A percentile compares a stretch with the other conserved stretches of the same genome.
Evolutionary conservation across 306 rosid genomes (phyloP).

Genomic region (Corylus americana): DNA sequence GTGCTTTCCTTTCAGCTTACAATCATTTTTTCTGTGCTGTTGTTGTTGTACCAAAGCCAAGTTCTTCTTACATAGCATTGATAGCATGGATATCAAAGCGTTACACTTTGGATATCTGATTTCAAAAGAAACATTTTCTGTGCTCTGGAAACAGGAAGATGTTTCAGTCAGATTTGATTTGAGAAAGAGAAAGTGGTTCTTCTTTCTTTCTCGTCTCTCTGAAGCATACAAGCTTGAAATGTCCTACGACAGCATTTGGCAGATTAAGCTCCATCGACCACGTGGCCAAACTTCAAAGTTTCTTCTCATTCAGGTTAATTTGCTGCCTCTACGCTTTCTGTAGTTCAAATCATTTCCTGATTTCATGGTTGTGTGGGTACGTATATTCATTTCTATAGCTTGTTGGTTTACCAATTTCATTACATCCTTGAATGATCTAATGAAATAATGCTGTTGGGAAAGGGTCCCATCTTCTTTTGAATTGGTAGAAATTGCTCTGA

Average conservation of each 20-base stretch:
- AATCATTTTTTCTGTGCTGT: too few relatives aligned
- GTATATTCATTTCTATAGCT: too few relatives aligned
- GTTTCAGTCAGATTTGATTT: slow-evolving; percentile 43
- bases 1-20: too few relatives aligned
- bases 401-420: too few relatives aligned
- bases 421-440: background rate
- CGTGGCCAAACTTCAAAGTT: slow-evolving; percentile 15
- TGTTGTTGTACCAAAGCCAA: too few relatives aligned
- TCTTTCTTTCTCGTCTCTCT: slow-evolving; percentile 29
- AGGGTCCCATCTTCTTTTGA: slow-evolving; percentile 10
- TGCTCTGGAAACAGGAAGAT: slow-evolving; percentile 46
- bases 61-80: too few relatives aligned
- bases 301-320: too few relatives aligned
- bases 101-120: slow-evolving; percentile 51
- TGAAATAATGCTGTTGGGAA: slow-evolving; percentile 17
- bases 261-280: slow-evolving; percentile 41
- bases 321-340: too few relatives aligned
- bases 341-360: too few relatives aligned
- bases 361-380: too few relatives aligned
- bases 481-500: background rate
- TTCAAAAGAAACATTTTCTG: slow-evolving; percentile 42
- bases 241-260: slow-evolving; percentile 42
- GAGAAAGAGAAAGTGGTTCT: slow-evolving; percentile 29
- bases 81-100: slow-evolving; percentile 15
- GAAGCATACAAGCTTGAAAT: slow-evolving; percentile 52